Base-by-base conservation (phyloP, 2,329 filamentous ascomycete species). In the Lecanicillium sp. region DNA sequence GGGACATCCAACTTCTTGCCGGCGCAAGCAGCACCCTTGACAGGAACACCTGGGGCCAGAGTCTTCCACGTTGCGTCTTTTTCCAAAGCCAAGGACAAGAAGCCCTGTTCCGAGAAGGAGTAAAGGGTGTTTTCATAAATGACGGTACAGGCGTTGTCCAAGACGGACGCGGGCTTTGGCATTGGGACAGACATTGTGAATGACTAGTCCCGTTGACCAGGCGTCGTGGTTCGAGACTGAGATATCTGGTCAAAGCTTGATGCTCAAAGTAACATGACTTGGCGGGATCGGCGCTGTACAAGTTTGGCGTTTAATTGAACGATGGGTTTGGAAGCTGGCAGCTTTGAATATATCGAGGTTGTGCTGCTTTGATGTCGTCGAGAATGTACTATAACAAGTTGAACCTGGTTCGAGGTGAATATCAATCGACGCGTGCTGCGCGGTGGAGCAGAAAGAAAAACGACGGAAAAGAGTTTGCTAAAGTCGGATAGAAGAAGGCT, bases 41-140 rank as follows among this genome's bases (percentile, higher is more conserved):
- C 86, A 15, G 81, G 71, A 52, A 83, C 75, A 41, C 87, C 88
- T 62, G 75, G 76, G 1, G 74, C 60, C 55, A 93, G 65, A 55
- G 73, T 62, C 54, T 77, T 70, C 91, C 91, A 96, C 67, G 79
- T 67, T 41, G 81, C 86, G 43, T 86, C 86, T 55, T 81, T 67
- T 53, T 78, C 68, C 54, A 97, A 68, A 11, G 74, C 67, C 54
- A 97, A 67, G 8, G 86, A 85, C 62, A 90, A 79, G 58, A 97
- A 90, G 23, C 81, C 86, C 39, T 79, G 68, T 8, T 81, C 68
- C 5, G 88, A 87, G 65, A 88, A 95, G 38, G 86, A 83, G 70
- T 94, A 97, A 45, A 97, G 79, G 11, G 83, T 89, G 64, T 90
- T 83, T 62, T 90, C 75, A 70, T 87, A 75, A 52, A 96, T 77